phyloP scores from a whole-genome alignment of 331 rosid genomes.

The Dryas integrifolia region DNA sequence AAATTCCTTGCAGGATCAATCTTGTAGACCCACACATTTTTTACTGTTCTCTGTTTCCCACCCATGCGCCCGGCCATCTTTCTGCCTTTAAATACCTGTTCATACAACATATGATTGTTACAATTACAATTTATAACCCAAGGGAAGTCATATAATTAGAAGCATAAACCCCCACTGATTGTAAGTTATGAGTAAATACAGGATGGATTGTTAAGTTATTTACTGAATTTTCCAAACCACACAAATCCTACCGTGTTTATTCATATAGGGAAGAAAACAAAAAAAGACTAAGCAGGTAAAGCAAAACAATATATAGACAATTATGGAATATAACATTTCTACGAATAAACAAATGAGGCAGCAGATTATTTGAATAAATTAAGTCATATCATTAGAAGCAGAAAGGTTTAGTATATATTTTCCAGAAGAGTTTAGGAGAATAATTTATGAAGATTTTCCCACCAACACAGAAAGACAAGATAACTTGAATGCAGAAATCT shows the following conservation, averaged over 20 bases:
- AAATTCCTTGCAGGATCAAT: slow-evolving; percentile 90
- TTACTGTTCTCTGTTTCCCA: slow-evolving; percentile 82
- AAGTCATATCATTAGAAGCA: background rate
- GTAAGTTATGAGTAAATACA: background rate
- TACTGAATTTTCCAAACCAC: too few relatives aligned
- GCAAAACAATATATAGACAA: background rate
- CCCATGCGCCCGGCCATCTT: slow-evolving; percentile 99
- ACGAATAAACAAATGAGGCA: background rate
- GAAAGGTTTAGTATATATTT: background rate
- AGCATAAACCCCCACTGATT: too few relatives aligned
- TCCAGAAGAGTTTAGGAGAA: background rate
- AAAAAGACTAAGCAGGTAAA: background rate
- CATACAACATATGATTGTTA: slow-evolving; percentile 11
- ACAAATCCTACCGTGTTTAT: background rate
- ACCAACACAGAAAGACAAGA: background rate
- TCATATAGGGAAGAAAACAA: background rate
- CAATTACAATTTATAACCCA: background rate
- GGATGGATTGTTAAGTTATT: background rate
- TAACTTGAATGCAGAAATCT: background rate
- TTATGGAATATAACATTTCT: background rate
- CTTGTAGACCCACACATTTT: slow-evolving; percentile 94
- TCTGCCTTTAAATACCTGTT: slow-evolving; percentile 73
- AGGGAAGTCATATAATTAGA: background rate
- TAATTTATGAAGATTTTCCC: background rate
- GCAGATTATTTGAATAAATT: background rate